phyloP scores from a whole-genome alignment of 2,329 filamentous ascomycete species.

The Rhytidhysteron rufulum region DNA sequence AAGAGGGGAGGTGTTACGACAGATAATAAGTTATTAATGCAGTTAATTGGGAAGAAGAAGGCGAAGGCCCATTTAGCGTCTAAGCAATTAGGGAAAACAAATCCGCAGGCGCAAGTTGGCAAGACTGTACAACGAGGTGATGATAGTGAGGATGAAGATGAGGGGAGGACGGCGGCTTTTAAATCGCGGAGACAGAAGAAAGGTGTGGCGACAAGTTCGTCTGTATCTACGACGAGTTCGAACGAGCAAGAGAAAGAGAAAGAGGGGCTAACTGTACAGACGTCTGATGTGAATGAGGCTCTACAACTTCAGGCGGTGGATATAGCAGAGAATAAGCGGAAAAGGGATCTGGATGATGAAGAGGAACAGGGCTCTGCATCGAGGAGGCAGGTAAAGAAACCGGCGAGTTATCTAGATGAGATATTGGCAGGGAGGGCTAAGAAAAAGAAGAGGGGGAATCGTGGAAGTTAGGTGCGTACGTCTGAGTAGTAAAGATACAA shows the following conservation, averaged over 20 bases:
- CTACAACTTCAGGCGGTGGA: not conserved
- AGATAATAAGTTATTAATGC: conserved; percentile 41
- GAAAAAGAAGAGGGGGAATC: conserved; percentile 48
- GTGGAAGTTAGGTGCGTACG: too few relatives aligned
- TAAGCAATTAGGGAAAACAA: conserved; percentile 20
- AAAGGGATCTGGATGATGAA: not conserved
- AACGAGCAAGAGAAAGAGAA: conserved; percentile 10
- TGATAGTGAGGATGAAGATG: conserved; percentile 38
- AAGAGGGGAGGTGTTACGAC: conserved; percentile 33
- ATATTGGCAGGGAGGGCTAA: conserved; percentile 46
- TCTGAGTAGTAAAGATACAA: too few relatives aligned
- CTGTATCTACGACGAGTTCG: conserved; percentile 11
- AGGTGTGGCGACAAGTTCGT: conserved; percentile 13
- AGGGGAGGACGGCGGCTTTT: conserved; percentile 31
- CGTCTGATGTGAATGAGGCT: not conserved
- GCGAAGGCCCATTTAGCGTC: conserved; percentile 27
- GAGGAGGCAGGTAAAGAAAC: conserved; percentile 21
- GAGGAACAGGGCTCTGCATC: not conserved
- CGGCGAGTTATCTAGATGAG: conserved; percentile 54
- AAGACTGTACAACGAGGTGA: conserved; percentile 15
- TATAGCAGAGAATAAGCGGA: not conserved
- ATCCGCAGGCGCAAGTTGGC: conserved; percentile 13
- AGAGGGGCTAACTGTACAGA: not conserved
- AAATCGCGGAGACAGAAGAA: conserved; percentile 27
- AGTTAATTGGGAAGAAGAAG: conserved; percentile 42